These are phyloP conservation scores for Penicillium arizonense DNA, from an alignment of 495 filamentous ascomycete genomes.

Conservation along the genomic window DNA sequence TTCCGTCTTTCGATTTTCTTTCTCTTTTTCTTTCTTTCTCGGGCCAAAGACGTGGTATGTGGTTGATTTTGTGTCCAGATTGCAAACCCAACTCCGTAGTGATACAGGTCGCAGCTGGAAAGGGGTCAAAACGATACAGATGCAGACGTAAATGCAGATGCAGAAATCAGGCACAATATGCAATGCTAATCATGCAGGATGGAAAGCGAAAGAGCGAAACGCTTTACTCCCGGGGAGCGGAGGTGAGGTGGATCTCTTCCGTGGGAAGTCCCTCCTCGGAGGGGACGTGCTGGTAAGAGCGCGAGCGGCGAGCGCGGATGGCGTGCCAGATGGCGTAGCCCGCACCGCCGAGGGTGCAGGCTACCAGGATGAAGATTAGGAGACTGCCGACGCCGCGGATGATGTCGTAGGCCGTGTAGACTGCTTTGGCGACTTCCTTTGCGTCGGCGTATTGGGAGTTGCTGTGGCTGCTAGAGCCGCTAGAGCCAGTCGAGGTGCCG, in stretches of 20 bases:
- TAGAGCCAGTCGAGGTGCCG: not conserved
- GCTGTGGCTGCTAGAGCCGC: not conserved
- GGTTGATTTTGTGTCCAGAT: not conserved
- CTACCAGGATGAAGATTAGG: slow-evolving; percentile 31
- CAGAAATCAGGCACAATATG: slow-evolving; percentile 11
- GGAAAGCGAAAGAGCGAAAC: not conserved
- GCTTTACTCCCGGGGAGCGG: slow-evolving; percentile 10
- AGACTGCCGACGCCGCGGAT: slow-evolving; percentile 34
- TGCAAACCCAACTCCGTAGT: not conserved
- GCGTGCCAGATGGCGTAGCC: slow-evolving; percentile 22
- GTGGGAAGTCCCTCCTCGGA: slow-evolving; percentile 30
- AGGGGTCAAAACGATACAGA: not conserved
- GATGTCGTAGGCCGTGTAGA: slow-evolving; percentile 35
- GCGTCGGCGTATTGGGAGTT: slow-evolving; percentile 18
- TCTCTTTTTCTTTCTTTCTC: not conserved
- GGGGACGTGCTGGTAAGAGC: slow-evolving; percentile 34
- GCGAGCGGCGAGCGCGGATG: slow-evolving; percentile 23
- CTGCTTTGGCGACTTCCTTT: slow-evolving; percentile 32
- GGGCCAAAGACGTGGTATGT: not conserved
- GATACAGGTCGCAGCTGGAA: not conserved
- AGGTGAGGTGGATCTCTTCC: slow-evolving; percentile 24
- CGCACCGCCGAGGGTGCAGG: slow-evolving; percentile 26
- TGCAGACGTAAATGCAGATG: slow-evolving; percentile 8
- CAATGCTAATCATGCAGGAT: slow-evolving; percentile 15
- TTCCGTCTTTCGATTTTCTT: not conserved